These are phyloP conservation scores for Annulohypoxylon maeteangense DNA, from an alignment of 495 filamentous ascomycete species.

Conservation along the genomic window DNA sequence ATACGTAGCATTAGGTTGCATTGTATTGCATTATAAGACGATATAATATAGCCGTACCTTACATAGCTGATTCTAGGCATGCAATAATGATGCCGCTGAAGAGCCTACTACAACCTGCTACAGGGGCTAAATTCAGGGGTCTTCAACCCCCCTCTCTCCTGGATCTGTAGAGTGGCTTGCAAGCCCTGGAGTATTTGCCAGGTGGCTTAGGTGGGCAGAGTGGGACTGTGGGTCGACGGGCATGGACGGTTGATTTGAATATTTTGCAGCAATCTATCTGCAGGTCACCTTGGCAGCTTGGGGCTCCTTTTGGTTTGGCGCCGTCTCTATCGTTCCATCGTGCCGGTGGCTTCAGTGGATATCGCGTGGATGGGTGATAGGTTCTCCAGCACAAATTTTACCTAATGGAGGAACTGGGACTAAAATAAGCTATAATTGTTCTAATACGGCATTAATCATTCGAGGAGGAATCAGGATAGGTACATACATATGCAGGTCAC, in stretches of 20 bases:
- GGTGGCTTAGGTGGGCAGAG: constrained; percentile 26
- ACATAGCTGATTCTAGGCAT: constrained; percentile 27
- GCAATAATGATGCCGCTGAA: constrained; percentile 22
- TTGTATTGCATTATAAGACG: constrained; percentile 11
- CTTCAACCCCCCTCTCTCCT: constrained; percentile 29
- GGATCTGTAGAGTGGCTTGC: constrained; percentile 33
- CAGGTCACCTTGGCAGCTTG: constrained; percentile 24
- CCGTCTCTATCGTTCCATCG: constrained; percentile 31
- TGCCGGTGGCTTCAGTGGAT: constrained; percentile 32
- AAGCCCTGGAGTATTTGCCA: constrained; percentile 23
- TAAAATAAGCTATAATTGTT: constrained; percentile 32
- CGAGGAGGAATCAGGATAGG: constrained; percentile 34
- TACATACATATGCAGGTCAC: constrained; percentile 38
- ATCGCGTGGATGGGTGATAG: constrained; percentile 25
- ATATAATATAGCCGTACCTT: constrained; percentile 31
- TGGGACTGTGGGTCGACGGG: neutral
- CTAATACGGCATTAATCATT: constrained; percentile 29
- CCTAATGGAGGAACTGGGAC: constrained; percentile 6
- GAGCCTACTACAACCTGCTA: constrained; percentile 25
- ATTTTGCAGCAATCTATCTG: constrained; percentile 32
- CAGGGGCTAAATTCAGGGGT: constrained; percentile 41
- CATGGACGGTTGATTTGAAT: constrained; percentile 32
- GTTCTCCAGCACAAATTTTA: constrained; percentile 16
- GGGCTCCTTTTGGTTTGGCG: constrained; percentile 30
- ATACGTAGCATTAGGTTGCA: constrained; percentile 26